phyloP scores from a whole-genome alignment of 805 yeast genomes.

The Yarrowia phangngaensis region DNA sequence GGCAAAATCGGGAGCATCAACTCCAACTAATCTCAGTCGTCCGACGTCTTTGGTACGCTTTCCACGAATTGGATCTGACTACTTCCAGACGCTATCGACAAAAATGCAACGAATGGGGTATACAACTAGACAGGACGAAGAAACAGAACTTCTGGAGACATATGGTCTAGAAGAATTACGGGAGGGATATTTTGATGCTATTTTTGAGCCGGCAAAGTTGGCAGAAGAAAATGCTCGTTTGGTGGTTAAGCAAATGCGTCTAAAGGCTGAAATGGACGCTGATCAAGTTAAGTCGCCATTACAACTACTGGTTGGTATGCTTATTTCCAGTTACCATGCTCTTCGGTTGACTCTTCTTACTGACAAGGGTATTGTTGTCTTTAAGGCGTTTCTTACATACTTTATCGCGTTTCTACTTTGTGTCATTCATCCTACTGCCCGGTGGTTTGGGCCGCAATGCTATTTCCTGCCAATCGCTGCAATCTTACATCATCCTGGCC shows the following conservation, averaged over 20 bases:
- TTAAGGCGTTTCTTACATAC: conserved; percentile 44
- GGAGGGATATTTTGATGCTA: conserved; percentile 50
- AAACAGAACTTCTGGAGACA: conserved; percentile 40
- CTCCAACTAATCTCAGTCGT: conserved; percentile 8
- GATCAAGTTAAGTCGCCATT: background rate
- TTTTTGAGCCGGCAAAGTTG: conserved; percentile 34
- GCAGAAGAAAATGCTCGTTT: conserved; percentile 11
- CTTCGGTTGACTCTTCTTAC: conserved; percentile 4
- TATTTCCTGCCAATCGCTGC: conserved; percentile 46
- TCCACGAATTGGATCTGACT: conserved; percentile 15
- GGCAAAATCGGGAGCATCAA: background rate
- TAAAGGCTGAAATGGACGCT: background rate
- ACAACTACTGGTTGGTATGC: conserved; percentile 1
- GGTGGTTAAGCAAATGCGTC: conserved; percentile 1
- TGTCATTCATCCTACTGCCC: conserved; percentile 41
- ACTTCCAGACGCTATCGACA: conserved; percentile 17
- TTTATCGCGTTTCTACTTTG: conserved; percentile 43
- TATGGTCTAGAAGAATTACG: conserved; percentile 46
- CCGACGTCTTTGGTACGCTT: conserved; percentile 5
- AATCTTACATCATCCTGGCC: conserved; percentile 48
- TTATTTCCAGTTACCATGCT: background rate
- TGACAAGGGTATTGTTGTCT: conserved; percentile 15
- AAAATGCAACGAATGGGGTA: conserved; percentile 16
- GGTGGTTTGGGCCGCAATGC: conserved; percentile 46
- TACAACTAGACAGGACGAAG: conserved; percentile 4